Conservation (phyloP, 2,329 filamentous ascomycete genomes). For the Rugonectria rugulosa region DNA sequence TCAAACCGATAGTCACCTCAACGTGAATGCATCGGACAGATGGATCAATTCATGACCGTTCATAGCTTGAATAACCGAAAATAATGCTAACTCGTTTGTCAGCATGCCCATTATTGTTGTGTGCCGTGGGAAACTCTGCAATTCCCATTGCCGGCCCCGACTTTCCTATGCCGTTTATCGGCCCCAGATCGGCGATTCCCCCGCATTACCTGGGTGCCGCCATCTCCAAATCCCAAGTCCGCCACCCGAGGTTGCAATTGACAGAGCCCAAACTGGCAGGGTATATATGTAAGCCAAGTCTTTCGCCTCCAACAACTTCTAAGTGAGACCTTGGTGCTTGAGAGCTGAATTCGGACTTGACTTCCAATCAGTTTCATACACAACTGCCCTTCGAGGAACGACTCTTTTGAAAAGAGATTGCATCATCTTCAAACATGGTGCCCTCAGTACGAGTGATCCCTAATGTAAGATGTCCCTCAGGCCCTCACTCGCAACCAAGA, state of each 20-base stretch:
- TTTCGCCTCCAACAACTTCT: not conserved
- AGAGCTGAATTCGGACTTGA: not conserved
- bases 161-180: not conserved
- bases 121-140: not conserved
- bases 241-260: slow-evolving; percentile 21
- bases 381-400: too few species aligned
- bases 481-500: not conserved
- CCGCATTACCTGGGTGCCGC: slow-evolving; percentile 5
- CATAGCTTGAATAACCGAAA: not conserved
- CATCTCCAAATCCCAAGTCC: slow-evolving; percentile 7
- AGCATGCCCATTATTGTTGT: too few species aligned
- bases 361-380: too few species aligned
- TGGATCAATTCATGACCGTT: not conserved
- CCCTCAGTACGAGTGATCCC: slow-evolving; percentile 43
- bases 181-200: slow-evolving; percentile 23
- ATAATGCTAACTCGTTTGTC: not conserved
- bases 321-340: not conserved
- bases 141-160: not conserved
- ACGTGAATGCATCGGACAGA: not conserved
- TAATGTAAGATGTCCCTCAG: slow-evolving; percentile 38
- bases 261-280: not conserved
- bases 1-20: not conserved
- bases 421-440: slow-evolving; percentile 32
- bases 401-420: not conserved
- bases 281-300: slow-evolving; percentile 15